Base-by-base conservation (phyloP, 2,329 filamentous ascomycete species). In the Nemania sp. region DNA sequence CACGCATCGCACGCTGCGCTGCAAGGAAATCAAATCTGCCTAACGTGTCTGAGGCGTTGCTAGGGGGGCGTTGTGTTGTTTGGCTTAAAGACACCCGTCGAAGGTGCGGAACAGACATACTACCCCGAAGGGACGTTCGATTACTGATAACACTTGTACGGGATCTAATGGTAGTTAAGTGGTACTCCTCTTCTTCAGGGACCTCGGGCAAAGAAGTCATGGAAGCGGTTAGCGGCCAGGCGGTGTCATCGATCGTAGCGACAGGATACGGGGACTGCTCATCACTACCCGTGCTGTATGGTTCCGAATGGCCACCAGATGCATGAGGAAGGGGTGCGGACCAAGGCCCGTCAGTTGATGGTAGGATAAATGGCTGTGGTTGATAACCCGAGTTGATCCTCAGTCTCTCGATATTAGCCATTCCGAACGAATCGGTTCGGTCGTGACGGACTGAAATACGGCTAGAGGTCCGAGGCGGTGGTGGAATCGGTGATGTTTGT, bases 171-270 rank as follows among this genome's bases (percentile, higher is more conserved):
- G 73, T 73, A 35, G 75, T 74, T 58, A 75, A 77, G 53, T 78
- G 76, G 65, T 83, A 82, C 70, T 90, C 88, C 38, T 90, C 88
- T 73, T 90, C 88, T 74, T 90, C 88, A 0, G 88, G 87, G 3
- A 90, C 88, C 72, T 89, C 85, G 5, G 88, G 82, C 20, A 91
- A 79, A 22, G 83, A 79, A 13, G 75, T 79, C 61, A 77, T 77
- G n/a, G 76, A 73, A 7, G 79, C 76, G 1, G 80, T 78, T 58
- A 88, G 74, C 1, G 83, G 83, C 83, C 83, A 84, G 8, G 82
- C 80, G 18, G 78, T 78, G 41, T 83, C 80, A 55, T 81, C 79
- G 76, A 81, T 73, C 24, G 81, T 82, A 24, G 82, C 81, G 43
- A 84, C 75, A 26, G 83, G 81, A 71, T 83, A 82, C 24, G 81